phyloP scores from a whole-genome alignment of 2,329 filamentous ascomycete species.

The Penicillium sp. region DNA sequence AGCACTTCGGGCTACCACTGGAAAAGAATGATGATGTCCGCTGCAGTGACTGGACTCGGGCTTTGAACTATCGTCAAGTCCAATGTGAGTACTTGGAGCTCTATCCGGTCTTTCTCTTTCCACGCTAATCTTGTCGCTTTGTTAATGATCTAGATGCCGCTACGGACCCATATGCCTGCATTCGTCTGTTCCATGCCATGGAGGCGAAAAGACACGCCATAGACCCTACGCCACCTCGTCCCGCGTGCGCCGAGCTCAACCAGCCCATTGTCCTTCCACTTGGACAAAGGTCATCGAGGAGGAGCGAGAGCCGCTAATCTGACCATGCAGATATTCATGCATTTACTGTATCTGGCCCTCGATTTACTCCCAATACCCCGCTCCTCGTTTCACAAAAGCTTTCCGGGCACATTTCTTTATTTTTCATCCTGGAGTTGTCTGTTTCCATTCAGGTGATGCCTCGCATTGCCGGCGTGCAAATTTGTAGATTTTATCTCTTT shows the following conservation, averaged over 20 bases:
- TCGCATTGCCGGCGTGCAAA: too few relatives aligned
- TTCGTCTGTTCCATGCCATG: slow-evolving; percentile 70
- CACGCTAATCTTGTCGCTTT: slow-evolving; percentile 13
- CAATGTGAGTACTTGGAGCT: slow-evolving; percentile 56
- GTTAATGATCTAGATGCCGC: slow-evolving; percentile 62
- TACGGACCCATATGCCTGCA: slow-evolving; percentile 76
- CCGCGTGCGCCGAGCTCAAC: slow-evolving; percentile 66
- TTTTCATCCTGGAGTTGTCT: neutral
- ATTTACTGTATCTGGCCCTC: neutral
- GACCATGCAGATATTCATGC: slow-evolving; percentile 1
- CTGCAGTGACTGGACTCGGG: slow-evolving; percentile 69
- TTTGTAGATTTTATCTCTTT: neutral
- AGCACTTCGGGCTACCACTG: slow-evolving; percentile 70
- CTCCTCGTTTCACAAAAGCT: neutral
- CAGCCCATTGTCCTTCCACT: slow-evolving; percentile 60
- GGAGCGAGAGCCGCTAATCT: slow-evolving; percentile 6
- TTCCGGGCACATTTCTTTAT: neutral
- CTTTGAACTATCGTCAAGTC: slow-evolving; percentile 64
- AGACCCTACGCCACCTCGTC: slow-evolving; percentile 68
- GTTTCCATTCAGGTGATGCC: too few relatives aligned
- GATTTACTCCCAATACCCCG: neutral
- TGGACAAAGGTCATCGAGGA: slow-evolving; percentile 27
- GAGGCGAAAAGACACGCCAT: slow-evolving; percentile 67
- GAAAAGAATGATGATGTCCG: slow-evolving; percentile 71
- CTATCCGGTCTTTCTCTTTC: neutral